A percentile compares a stretch with the other conserved stretches of the same genome.
phyloP scores from a whole-genome alignment of 805 yeast species.

The Yamadazyma endophytica region DNA sequence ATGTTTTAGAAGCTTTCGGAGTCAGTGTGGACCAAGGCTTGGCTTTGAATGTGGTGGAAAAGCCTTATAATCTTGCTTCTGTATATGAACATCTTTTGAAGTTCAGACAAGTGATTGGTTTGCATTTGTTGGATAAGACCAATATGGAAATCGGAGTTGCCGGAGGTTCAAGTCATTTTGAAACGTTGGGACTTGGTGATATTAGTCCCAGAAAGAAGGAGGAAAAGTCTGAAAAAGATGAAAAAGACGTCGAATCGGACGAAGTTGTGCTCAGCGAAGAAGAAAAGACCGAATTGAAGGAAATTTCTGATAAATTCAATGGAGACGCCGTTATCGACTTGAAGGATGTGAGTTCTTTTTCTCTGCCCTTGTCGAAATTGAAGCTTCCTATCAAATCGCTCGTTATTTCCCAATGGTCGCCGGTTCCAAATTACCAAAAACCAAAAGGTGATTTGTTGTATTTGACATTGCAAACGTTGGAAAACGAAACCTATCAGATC shows the following conservation, averaged over 20 bases:
- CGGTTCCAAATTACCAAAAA: constrained; percentile 64
- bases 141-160: constrained; percentile 37
- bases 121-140: constrained; percentile 43
- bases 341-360: too few relatives aligned
- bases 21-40: constrained; percentile 22
- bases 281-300: constrained; percentile 22
- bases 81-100: constrained; percentile 61
- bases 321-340: constrained; percentile 3
- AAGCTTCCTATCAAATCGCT: constrained; percentile 53
- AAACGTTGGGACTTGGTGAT: constrained; percentile 31
- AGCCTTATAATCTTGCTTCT: constrained; percentile 55
- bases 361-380: constrained; percentile 13
- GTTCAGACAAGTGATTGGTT: constrained; percentile 58
- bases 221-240: constrained; percentile 5
- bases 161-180: constrained; percentile 51
- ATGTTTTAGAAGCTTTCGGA: constrained; percentile 16
- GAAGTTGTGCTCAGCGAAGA: constrained; percentile 18
- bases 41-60: constrained; percentile 45
- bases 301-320: constrained; percentile 12
- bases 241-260: not conserved
- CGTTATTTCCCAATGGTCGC: constrained; percentile 76
- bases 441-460: constrained; percentile 77
- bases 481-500: constrained; percentile 72
- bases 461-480: constrained; percentile 70
- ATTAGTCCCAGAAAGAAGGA: constrained; percentile 12